Conservation (phyloP, 176 grass and related monocot species). For the Zizania latifolia region DNA sequence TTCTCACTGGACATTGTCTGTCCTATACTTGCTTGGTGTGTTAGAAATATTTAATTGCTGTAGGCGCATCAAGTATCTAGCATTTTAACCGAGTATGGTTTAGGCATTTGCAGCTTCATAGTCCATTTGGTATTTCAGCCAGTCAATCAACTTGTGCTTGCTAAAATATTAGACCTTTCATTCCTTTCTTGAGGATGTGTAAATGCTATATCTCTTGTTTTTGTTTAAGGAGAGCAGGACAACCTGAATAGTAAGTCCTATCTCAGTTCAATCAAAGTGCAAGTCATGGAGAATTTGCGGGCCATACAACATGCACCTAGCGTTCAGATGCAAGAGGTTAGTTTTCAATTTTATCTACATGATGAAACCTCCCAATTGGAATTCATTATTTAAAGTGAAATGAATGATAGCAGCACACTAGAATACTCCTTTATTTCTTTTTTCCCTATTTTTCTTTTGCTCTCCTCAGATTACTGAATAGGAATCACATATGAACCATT, state of each 20-base stretch:
- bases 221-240: conserved; percentile 52
- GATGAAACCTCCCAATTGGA: background rate
- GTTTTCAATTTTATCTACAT: background rate
- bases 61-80: background rate
- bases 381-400: background rate
- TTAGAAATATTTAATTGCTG: background rate
- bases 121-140: background rate
- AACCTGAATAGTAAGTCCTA: conserved; percentile 95
- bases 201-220: conserved; percentile 12
- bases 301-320: conserved; percentile 93
- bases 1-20: background rate
- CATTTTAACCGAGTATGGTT: background rate
- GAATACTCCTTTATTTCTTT: background rate
- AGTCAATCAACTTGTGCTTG: background rate
- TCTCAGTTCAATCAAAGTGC: conserved; percentile 88
- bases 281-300: conserved; percentile 85
- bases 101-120: background rate
- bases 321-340: conserved; percentile 98
- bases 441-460: background rate
- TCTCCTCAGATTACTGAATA: background rate
- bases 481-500: background rate
- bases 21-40: background rate
- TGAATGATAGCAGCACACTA: background rate
- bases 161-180: background rate
- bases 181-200: conserved; percentile 3